Base-by-base conservation (phyloP, 164 flowering plant genomes). In the Piper longum region DNA sequence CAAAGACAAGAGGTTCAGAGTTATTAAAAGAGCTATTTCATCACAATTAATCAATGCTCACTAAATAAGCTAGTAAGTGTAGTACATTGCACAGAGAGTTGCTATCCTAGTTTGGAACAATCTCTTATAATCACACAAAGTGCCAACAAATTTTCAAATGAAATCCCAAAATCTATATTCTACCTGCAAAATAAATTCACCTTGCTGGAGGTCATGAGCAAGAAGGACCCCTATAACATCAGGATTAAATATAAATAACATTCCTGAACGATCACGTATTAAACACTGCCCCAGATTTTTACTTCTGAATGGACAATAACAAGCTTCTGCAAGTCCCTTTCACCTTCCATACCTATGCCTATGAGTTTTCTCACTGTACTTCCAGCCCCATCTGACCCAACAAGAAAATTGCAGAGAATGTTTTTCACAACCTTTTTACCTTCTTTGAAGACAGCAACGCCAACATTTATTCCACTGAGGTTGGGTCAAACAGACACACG, bases 141-240 rank as follows among this genome's bases (percentile, higher is more conserved):
- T 7, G 52, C 52, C 52, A 45, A 45, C 52, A 7, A 45, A n/a
- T n/a, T 45, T 45, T 45, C 12, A 17, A 42, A 55, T n/a, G n/a
- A 60, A 54, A 7, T 67, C 48, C 60, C 65, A 5, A 42, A 51
- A 43, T 40, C 18, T 26, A 59, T 18, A 43, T 41, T 26, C n/a
- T 75, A 90, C 98, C 96, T 93, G 98, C 71, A 93, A 75, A 36
- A 93, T 84, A 74, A 93, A 90, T 72, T 93, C 98, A 57, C 97
- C 97, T 80, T 86, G 79, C 69, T 80, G 64, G 68, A 90, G 87
- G 79, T 90, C 96, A 78, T 93, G 97, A 59, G 98, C 97, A 69
- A 93, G 91, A 66, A 93, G 89, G 68, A 88, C 89, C 51, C 98
- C 97, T 59, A 93, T 93, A 16, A 82, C 97, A 52, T 87, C 92